Evolutionary conservation across 1,139 yeast species (phyloP).

Genomic region (Pichia terricola): DNA sequence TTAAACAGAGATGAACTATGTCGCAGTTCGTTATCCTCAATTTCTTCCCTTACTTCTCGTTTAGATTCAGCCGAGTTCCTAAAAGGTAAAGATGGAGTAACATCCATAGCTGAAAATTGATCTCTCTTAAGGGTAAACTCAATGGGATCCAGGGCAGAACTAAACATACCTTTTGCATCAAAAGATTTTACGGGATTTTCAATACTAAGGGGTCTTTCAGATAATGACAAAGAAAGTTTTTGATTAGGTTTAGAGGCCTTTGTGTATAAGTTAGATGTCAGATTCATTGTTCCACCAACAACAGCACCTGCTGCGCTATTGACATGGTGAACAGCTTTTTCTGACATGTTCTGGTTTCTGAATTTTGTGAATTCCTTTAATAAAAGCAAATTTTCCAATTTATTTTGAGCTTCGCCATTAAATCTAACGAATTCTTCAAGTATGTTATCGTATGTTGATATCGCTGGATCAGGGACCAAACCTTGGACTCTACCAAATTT

Average conservation of each 20-base stretch:
- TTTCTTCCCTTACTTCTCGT: too few relatives aligned
- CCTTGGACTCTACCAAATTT: slow-evolving; percentile 36
- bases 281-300: slow-evolving; percentile 20
- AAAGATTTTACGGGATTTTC: slow-evolving; percentile 26
- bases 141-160: slow-evolving; percentile 22
- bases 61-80: too few relatives aligned
- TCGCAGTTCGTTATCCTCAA: too few relatives aligned
- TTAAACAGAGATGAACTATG: too few relatives aligned
- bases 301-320: slow-evolving; percentile 21
- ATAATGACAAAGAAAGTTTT: slow-evolving; percentile 17
- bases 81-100: too few relatives aligned
- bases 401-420: slow-evolving; percentile 26
- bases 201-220: slow-evolving; percentile 13
- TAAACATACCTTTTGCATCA: slow-evolving; percentile 23
- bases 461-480: slow-evolving; percentile 15
- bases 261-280: slow-evolving; percentile 23
- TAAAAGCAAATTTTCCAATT: slow-evolving; percentile 30
- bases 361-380: slow-evolving; percentile 21
- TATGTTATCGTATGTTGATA: slow-evolving; percentile 14
- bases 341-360: slow-evolving; percentile 17
- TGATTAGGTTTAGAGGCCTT: slow-evolving; percentile 25
- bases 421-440: slow-evolving; percentile 19
- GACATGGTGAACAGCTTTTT: slow-evolving; percentile 19
- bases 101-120: too few relatives aligned
- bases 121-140: too few relatives aligned